Conservation (phyloP, 148 eudicot species). For the Rhododendron williamsianum region DNA sequence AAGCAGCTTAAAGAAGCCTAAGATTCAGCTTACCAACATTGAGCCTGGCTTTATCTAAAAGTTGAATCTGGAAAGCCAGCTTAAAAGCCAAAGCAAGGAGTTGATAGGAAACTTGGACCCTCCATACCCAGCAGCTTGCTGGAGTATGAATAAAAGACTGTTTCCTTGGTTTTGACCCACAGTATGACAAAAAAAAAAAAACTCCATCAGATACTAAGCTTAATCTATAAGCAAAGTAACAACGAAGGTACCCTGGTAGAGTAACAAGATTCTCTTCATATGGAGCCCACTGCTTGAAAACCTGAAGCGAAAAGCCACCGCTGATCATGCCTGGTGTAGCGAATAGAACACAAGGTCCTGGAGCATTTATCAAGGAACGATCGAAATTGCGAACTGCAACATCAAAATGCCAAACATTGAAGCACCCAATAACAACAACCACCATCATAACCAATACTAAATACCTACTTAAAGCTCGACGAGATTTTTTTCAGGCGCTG, state of each 20-base stretch:
- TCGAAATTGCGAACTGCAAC: constrained; percentile 75
- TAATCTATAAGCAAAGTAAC: background rate
- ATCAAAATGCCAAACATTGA: constrained; percentile 4
- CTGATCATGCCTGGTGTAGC: constrained; percentile 96
- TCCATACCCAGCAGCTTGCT: background rate
- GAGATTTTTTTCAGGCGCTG: background rate
- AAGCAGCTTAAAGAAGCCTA: background rate
- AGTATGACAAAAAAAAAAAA: background rate
- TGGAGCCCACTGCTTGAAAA: constrained; percentile 96
- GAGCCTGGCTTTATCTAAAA: background rate
- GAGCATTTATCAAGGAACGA: constrained; percentile 76
- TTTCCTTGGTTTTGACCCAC: background rate
- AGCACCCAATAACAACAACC: constrained; percentile 4
- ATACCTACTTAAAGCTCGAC: background rate
- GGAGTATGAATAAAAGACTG: background rate
- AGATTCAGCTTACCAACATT: background rate
- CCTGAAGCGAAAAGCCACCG: constrained; percentile 94
- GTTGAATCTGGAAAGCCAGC: constrained; percentile 3
- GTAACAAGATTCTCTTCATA: constrained; percentile 73
- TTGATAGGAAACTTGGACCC: background rate
- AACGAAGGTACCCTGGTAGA: constrained; percentile 64
- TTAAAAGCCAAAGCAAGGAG: background rate
- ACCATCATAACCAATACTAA: background rate
- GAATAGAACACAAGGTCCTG: constrained; percentile 95
- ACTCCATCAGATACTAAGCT: background rate